Percentiles rank a stretch among this genome's conserved stretches.
Conservation (phyloP, 192 early-diverging fungal species). For the Coemansia javaensis region DNA sequence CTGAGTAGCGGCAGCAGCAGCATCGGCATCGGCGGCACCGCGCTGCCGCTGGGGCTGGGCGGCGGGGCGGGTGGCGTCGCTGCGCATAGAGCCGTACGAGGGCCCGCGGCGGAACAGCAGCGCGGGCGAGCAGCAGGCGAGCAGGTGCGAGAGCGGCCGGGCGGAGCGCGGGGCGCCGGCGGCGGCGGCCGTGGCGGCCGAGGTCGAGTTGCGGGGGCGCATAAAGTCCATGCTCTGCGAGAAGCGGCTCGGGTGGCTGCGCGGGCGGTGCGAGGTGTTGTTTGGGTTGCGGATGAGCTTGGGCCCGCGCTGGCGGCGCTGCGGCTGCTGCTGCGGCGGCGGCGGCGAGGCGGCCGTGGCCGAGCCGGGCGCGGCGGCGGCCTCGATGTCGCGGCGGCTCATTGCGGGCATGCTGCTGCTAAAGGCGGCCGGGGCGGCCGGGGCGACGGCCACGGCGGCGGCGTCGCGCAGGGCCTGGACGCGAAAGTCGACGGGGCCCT, state of each 20-base stretch:
- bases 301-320: conserved; percentile 24
- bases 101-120: conserved; percentile 41
- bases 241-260: conserved; percentile 19
- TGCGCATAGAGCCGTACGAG: conserved; percentile 40
- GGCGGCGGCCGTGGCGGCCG: too few species aligned
- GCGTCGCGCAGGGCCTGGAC: conserved; percentile 21
- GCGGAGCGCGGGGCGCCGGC: too few species aligned
- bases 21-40: conserved; percentile 1
- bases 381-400: conserved; percentile 29
- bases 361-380: conserved; percentile 10
- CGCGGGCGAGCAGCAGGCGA: conserved; percentile 48
- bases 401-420: conserved; percentile 20
- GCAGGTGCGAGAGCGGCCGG: conserved; percentile 20
- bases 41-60: neutral
- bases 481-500: conserved; percentile 37
- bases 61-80: conserved; percentile 18
- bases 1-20: too few species aligned
- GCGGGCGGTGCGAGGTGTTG: conserved; percentile 43
- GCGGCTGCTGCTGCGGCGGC: conserved; percentile 1
- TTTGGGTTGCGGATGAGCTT: conserved; percentile 47
- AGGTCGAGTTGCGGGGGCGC: conserved; percentile 11
- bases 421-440: conserved; percentile 9
- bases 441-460: neutral
- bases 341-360: conserved; percentile 1
- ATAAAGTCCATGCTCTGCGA: conserved; percentile 49